Conservation (phyloP, 495 filamentous ascomycete genomes). For the Penicillium simplicissimum region DNA sequence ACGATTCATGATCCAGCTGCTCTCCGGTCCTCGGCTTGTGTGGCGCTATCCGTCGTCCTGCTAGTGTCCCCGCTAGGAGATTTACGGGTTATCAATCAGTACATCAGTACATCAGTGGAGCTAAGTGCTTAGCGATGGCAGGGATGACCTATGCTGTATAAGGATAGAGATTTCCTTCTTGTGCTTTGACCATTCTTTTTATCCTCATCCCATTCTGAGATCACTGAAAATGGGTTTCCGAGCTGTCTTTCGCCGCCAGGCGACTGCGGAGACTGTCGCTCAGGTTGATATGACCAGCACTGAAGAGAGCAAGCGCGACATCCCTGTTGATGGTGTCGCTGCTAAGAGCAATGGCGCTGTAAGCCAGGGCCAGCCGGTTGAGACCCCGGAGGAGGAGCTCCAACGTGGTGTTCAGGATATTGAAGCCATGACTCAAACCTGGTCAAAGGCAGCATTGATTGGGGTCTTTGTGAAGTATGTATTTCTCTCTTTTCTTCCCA, state of each 20-base stretch:
- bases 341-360: slow-evolving; percentile 2
- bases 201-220: background rate
- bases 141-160: background rate
- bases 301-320: background rate
- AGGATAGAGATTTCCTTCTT: slow-evolving; percentile 5
- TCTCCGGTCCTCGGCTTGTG: slow-evolving; percentile 5
- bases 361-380: background rate
- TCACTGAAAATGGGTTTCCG: slow-evolving; percentile 3
- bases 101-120: background rate
- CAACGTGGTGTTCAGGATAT: slow-evolving; percentile 47
- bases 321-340: background rate
- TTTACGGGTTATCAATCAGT: slow-evolving; percentile 10
- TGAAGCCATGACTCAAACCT: slow-evolving; percentile 46
- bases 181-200: background rate
- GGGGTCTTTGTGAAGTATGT: slow-evolving; percentile 43
- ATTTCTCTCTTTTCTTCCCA: background rate
- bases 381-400: slow-evolving; percentile 18
- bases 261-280: slow-evolving; percentile 3
- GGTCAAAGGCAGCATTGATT: slow-evolving; percentile 42
- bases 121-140: background rate
- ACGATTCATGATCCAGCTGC: background rate
- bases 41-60: background rate
- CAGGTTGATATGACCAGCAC: slow-evolving; percentile 1
- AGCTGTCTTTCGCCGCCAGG: slow-evolving; percentile 4
- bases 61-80: background rate